Evolutionary conservation across 2,329 filamentous ascomycete genomes (phyloP).

Genomic region (Pyrenophora seminiperda): DNA sequence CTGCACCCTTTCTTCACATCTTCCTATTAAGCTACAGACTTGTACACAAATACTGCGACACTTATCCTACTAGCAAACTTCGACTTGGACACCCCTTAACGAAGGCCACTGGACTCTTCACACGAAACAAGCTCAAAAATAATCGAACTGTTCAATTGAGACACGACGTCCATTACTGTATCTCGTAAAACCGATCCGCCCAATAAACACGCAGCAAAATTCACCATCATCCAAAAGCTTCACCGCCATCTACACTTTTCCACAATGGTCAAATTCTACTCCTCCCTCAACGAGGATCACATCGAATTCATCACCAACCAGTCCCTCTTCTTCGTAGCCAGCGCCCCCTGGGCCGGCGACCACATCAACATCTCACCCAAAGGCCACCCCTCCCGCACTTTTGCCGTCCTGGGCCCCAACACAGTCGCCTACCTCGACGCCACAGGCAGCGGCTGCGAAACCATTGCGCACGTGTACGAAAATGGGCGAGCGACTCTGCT

Average conservation of each 20-base stretch:
- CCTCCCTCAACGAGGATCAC: constrained; percentile 61
- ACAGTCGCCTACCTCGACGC: constrained; percentile 73
- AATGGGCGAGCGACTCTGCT: constrained; percentile 76
- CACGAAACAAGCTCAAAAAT: no score
- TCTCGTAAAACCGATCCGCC: no score
- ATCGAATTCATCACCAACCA: constrained; percentile 69
- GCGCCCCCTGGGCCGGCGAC: constrained; percentile 67
- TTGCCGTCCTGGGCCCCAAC: constrained; percentile 64
- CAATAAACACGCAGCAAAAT: background rate
- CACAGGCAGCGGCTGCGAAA: constrained; percentile 77
- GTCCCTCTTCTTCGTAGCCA: constrained; percentile 76
- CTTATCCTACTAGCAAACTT: no score
- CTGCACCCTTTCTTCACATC: no score
- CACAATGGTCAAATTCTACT: constrained; percentile 65
- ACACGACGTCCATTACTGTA: no score
- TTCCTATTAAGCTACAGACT: no score
- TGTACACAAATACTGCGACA: no score
- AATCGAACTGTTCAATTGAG: no score
- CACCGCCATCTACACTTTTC: background rate
- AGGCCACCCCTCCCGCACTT: constrained; percentile 66
- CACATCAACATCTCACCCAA: constrained; percentile 82
- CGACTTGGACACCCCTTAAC: no score
- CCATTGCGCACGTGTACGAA: constrained; percentile 75
- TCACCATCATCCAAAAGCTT: background rate
- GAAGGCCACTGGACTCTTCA: no score